Percentiles rank a stretch among this genome's conserved stretches.
phyloP scores from a whole-genome alignment of 139 green algal genomes.

The Coelastrella sp. region DNA sequence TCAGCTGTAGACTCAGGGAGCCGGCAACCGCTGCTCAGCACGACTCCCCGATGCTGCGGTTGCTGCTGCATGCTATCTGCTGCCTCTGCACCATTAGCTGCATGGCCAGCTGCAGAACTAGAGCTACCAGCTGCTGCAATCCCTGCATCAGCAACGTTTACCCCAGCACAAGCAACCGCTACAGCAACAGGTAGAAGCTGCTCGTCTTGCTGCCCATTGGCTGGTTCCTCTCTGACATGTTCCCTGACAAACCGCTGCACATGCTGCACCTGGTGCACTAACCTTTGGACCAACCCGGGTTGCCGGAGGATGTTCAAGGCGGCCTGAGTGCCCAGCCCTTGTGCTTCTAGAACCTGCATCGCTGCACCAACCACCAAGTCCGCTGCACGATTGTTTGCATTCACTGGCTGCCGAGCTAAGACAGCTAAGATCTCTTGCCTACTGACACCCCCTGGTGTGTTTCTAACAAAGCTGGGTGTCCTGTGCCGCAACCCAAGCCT shows the following conservation, averaged over 20 bases:
- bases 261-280: constrained; percentile 12
- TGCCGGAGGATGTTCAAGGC: neutral
- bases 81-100: neutral
- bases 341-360: constrained; percentile 25
- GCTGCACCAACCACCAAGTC: constrained; percentile 29
- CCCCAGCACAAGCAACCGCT: neutral
- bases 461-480: neutral
- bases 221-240: neutral
- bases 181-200: neutral
- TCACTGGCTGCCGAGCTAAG: neutral
- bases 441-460: neutral
- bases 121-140: constrained; percentile 4
- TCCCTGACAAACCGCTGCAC: neutral
- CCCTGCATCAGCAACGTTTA: neutral
- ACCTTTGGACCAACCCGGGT: constrained; percentile 5
- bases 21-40: neutral
- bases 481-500: neutral
- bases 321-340: neutral
- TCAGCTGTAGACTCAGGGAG: neutral
- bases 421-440: neutral
- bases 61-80: neutral
- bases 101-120: neutral
- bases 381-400: neutral
- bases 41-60: neutral
- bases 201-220: neutral